Conservation (phyloP, 2,329 filamentous ascomycete species). For the Colletotrichum brevisporum region DNA sequence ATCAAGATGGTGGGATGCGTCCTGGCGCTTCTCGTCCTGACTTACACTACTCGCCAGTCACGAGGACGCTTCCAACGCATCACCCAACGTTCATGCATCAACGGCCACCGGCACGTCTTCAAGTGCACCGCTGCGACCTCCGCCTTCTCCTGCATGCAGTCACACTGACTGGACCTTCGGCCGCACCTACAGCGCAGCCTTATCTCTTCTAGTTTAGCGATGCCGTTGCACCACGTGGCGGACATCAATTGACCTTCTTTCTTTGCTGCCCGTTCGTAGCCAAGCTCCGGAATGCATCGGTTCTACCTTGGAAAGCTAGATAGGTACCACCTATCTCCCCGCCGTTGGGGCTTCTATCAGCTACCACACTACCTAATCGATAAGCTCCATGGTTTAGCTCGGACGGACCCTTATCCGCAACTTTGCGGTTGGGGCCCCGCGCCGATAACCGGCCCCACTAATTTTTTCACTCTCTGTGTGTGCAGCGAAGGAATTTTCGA, state of each 20-base stretch:
- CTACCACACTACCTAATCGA: slow-evolving; percentile 6
- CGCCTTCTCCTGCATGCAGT: slow-evolving; percentile 1
- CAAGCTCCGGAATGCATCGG: slow-evolving; percentile 31
- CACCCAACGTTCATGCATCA: not conserved
- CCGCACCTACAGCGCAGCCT: not conserved
- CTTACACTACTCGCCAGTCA: no score
- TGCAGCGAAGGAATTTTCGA: slow-evolving; percentile 27
- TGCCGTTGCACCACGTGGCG: slow-evolving; percentile 30
- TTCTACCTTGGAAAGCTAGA: not conserved
- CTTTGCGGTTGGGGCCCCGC: slow-evolving; percentile 17
- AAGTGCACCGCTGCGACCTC: not conserved
- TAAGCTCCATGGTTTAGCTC: not conserved
- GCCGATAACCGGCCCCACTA: slow-evolving; percentile 28
- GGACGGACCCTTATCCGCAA: slow-evolving; percentile 28
- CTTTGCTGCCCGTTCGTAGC: not conserved
- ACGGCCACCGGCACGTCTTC: slow-evolving; percentile 21
- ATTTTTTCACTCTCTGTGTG: slow-evolving; percentile 15
- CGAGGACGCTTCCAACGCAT: not conserved
- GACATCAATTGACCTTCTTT: slow-evolving; percentile 17
- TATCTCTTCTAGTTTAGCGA: slow-evolving; percentile 13
- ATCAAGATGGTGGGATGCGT: not conserved
- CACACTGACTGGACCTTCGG: not conserved
- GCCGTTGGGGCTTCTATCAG: not conserved
- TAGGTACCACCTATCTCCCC: no score
- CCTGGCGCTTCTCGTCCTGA: no score